Percentiles rank a stretch among this genome's conserved stretches.
phyloP scores from a whole-genome alignment of 179 eudicot species.

The Silene vulgaris region DNA sequence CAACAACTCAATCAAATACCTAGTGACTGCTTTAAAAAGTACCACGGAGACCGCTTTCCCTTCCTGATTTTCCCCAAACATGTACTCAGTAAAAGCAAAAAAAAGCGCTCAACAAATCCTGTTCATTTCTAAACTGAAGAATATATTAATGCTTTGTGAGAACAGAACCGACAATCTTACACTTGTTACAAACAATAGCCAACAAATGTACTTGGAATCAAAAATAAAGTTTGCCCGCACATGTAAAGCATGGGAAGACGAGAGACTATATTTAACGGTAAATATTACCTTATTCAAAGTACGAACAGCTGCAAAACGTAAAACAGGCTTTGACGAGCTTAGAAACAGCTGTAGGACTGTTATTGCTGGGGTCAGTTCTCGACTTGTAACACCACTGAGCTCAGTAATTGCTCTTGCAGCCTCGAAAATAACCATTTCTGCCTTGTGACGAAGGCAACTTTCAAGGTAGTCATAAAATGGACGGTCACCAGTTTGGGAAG shows the following conservation, averaged over 20 bases:
- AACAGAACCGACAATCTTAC: neutral
- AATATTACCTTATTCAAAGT: constrained; percentile 81
- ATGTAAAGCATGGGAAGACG: neutral
- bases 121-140: neutral
- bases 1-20: neutral
- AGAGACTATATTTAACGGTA: neutral
- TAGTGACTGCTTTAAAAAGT: neutral
- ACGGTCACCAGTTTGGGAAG: constrained; percentile 74
- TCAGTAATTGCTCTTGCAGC: constrained; percentile 94
- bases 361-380: constrained; percentile 88
- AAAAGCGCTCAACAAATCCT: neutral
- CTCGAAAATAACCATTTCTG: constrained; percentile 96
- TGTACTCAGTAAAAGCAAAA: neutral
- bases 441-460: constrained; percentile 92
- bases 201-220: neutral
- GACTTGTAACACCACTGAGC: constrained; percentile 71
- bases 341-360: constrained; percentile 86
- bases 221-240: neutral
- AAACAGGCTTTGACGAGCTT: constrained; percentile 91
- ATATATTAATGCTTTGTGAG: neutral
- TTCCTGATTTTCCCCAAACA: neutral
- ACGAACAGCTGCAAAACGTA: constrained; percentile 96
- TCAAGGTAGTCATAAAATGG: constrained; percentile 93
- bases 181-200: neutral
- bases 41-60: neutral